A percentile compares a stretch with the other conserved stretches of the same genome.
Evolutionary conservation across 331 rosid species (phyloP).

Genomic region (Quercus tomentella): DNA sequence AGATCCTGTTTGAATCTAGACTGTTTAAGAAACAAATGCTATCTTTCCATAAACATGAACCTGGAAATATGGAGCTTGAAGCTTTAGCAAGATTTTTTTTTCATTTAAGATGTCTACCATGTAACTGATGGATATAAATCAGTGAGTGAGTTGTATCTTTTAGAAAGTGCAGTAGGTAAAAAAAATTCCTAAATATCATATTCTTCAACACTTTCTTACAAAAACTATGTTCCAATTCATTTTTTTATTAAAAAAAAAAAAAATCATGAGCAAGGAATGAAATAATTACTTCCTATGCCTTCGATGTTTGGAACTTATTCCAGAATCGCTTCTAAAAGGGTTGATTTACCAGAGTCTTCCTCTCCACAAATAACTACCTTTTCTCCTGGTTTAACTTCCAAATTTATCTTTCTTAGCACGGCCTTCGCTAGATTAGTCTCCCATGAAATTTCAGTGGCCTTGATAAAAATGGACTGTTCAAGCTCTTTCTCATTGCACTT

Average conservation of each 20-base stretch:
- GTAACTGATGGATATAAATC: not conserved
- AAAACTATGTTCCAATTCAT: not conserved
- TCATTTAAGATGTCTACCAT: not conserved
- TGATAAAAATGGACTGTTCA: not conserved
- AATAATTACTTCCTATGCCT: not conserved
- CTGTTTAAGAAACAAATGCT: not conserved
- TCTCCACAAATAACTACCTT: slow-evolving; percentile 1
- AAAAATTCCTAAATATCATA: not conserved
- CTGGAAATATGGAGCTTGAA: not conserved
- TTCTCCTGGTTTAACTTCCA: not conserved
- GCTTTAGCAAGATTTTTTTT: not conserved
- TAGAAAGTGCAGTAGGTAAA: not conserved
- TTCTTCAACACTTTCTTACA: too few relatives aligned
- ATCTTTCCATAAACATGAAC: not conserved
- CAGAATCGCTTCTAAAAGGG: not conserved
- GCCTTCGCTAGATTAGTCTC: not conserved
- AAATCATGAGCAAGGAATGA: not conserved
- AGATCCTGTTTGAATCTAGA: not conserved
- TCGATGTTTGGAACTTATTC: not conserved
- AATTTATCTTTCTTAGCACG: not conserved
- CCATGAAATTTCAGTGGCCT: not conserved
- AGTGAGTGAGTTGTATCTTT: not conserved
- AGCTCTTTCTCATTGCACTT: not conserved
- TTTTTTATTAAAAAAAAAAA: too few relatives aligned
- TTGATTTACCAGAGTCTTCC: not conserved